Conservation (phyloP, 2,329 filamentous ascomycete genomes). For the Cercospora sojina region DNA sequence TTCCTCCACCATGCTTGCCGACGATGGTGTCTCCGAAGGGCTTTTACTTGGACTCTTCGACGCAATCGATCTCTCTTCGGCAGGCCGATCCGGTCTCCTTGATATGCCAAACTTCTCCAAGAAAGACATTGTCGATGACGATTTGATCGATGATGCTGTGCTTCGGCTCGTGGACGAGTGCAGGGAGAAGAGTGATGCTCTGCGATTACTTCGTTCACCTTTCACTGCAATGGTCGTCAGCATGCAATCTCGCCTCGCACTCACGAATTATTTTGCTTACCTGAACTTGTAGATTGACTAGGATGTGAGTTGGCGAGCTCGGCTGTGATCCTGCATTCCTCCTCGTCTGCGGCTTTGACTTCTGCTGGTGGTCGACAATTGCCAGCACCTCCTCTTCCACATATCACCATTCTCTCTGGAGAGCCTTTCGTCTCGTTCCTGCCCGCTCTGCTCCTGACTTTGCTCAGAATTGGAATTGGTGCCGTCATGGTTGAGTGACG, state of each 20-base stretch:
- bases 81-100: not conserved
- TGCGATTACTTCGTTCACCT: not conserved
- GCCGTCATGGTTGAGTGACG: slow-evolving; percentile 10
- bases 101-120: slow-evolving; percentile 1
- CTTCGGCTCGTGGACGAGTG: slow-evolving; percentile 1
- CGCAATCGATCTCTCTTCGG: not conserved
- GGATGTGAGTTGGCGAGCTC: slow-evolving; percentile 12
- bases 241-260: not conserved
- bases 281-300: slow-evolving; percentile 8
- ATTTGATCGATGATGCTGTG: not conserved
- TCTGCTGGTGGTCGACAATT: slow-evolving; percentile 19
- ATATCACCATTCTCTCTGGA: slow-evolving; percentile 15
- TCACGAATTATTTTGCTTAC: not conserved
- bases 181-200: slow-evolving; percentile 8
- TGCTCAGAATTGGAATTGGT: slow-evolving; percentile 10
- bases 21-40: not conserved
- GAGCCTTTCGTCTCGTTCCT: not conserved
- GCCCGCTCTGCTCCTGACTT: slow-evolving; percentile 4
- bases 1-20: not conserved
- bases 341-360: slow-evolving; percentile 15
- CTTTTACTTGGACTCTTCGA: not conserved
- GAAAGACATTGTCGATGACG: not conserved
- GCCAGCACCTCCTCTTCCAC: slow-evolving; percentile 26
- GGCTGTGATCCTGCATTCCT: slow-evolving; percentile 20
- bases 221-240: not conserved